These are phyloP conservation scores for Plasmodiophora brassicae DNA, from an alignment of 208 protist species.

Conservation along the genomic window DNA sequence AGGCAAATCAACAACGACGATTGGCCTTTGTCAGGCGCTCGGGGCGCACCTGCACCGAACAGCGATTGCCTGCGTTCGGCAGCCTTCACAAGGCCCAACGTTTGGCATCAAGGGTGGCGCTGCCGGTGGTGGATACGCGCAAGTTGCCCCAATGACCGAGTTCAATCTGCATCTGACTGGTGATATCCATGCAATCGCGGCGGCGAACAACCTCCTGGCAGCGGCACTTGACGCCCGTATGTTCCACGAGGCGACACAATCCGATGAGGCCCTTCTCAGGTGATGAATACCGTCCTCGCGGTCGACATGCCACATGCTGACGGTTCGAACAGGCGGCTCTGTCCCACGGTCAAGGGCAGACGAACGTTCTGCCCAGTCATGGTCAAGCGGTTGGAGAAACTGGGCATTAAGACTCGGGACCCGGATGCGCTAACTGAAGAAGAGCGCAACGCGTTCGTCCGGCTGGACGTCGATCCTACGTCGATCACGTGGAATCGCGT, in stretches of 20 bases:
- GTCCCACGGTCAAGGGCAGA: conserved; percentile 50
- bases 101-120: conserved; percentile 92
- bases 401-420: conserved; percentile 37
- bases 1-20: conserved; percentile 94
- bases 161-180: conserved; percentile 95
- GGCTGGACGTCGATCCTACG: conserved; percentile 86
- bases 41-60: conserved; percentile 85
- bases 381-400: conserved; percentile 66
- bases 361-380: conserved; percentile 80
- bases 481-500: conserved; percentile 94
- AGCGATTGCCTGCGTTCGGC: conserved; percentile 88
- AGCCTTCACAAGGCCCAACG: conserved; percentile 93
- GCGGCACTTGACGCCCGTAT: conserved; percentile 89
- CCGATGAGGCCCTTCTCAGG: conserved; percentile 76
- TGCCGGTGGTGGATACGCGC: conserved; percentile 92
- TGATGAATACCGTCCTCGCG: neutral
- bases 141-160: conserved; percentile 91
- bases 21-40: conserved; percentile 86
- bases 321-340: too few relatives aligned
- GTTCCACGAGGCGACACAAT: conserved; percentile 77
- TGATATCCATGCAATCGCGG: conserved; percentile 96
- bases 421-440: conserved; percentile 79
- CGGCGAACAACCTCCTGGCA: conserved; percentile 71
- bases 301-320: too few relatives aligned
- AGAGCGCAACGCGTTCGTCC: conserved; percentile 72